Percentiles rank a stretch among this genome's conserved stretches.
phyloP scores from a whole-genome alignment of 805 yeast genomes.

The Ogataea paraovalis region DNA sequence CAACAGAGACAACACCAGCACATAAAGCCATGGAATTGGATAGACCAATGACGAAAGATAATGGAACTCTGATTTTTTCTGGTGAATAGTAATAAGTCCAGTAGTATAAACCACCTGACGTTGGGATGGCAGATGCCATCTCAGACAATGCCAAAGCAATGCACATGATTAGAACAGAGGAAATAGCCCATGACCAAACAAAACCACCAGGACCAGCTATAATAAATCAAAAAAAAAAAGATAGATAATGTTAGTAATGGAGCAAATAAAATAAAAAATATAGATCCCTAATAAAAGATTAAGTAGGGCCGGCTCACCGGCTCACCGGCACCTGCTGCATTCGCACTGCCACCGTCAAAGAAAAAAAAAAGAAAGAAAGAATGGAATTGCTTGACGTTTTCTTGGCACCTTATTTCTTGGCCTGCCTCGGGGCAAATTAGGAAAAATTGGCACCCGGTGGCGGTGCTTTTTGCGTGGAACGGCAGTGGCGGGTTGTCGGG shows the following conservation, averaged over 20 bases:
- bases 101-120: constrained; percentile 71
- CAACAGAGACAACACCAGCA: constrained; percentile 64
- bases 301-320: background rate
- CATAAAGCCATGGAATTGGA: constrained; percentile 72
- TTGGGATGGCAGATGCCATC: constrained; percentile 65
- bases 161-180: constrained; percentile 50
- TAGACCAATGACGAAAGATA: constrained; percentile 72
- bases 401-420: background rate
- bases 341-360: background rate
- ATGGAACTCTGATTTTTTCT: constrained; percentile 51
- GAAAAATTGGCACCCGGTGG: too few species aligned
- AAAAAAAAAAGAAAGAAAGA: background rate
- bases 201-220: constrained; percentile 53
- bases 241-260: background rate
- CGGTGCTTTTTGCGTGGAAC: too few species aligned
- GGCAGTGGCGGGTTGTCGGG: too few species aligned
- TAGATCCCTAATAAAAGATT: too few species aligned
- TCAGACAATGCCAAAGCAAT: constrained; percentile 66
- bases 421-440: background rate
- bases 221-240: background rate
- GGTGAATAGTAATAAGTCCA: constrained; percentile 71
- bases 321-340: too few species aligned
- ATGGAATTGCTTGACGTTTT: background rate
- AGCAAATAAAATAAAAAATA: too few species aligned
- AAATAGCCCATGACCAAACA: constrained; percentile 71